A percentile compares a stretch with the other conserved stretches of the same genome.
Conservation (phyloP, 345 rosid genomes). For the Eucalyptus pauciflora region DNA sequence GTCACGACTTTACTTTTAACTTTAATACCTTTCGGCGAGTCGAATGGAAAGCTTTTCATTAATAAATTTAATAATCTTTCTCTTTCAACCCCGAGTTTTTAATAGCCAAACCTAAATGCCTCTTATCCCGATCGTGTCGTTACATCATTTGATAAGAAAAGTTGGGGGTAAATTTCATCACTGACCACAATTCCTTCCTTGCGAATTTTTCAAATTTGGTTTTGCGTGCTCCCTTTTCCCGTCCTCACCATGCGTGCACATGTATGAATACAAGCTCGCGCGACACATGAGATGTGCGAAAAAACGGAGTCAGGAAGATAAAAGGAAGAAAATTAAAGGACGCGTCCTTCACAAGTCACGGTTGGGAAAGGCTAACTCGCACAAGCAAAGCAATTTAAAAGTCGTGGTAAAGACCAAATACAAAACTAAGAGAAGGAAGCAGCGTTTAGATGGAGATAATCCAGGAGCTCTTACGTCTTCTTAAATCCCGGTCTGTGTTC, state of each 20-base stretch:
- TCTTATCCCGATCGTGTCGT: background rate
- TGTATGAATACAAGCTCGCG: background rate
- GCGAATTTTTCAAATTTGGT: background rate
- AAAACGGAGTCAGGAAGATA: background rate
- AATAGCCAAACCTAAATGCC: background rate
- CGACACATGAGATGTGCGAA: rapidly evolving
- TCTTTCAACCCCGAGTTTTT: background rate
- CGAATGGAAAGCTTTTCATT: rapidly evolving
- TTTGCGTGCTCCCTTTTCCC: background rate
- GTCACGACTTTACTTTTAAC: background rate
- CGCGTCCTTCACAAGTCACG: background rate
- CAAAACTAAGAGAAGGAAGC: background rate
- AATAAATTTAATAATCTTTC: background rate
- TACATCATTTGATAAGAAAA: background rate
- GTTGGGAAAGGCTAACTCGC: background rate
- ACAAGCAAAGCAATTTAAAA: background rate
- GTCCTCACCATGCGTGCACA: background rate
- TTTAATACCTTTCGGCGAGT: background rate
- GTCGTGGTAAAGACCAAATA: background rate
- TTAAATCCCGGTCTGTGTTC: background rate
- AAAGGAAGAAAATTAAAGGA: background rate
- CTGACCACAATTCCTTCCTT: background rate
- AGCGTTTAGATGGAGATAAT: background rate
- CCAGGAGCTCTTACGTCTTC: background rate
- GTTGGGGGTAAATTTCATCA: background rate